phyloP scores from a whole-genome alignment of 2,329 filamentous ascomycete genomes.

The Pyrenophora teres region DNA sequence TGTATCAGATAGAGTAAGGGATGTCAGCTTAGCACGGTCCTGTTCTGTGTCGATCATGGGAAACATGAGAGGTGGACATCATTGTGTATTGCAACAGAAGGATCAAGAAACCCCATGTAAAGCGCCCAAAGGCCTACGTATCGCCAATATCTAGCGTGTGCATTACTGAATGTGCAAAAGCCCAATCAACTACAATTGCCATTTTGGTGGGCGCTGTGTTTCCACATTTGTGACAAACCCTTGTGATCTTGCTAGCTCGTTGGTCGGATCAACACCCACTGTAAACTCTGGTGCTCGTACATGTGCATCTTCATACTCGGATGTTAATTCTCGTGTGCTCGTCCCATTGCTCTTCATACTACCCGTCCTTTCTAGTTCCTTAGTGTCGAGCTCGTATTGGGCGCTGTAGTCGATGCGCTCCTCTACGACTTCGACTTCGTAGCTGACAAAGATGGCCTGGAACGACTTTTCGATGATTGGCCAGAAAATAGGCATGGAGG shows the following conservation, averaged over 20 bases:
- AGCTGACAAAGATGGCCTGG: conserved; percentile 39
- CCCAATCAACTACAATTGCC: conserved; percentile 22
- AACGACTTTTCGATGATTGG: conserved; percentile 36
- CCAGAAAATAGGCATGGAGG: conserved; percentile 46
- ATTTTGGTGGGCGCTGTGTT: conserved; percentile 27
- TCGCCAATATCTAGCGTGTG: no score
- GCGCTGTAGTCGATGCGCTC: conserved; percentile 32
- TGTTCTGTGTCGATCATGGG: no score
- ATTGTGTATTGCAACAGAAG: no score
- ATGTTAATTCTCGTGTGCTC: conserved; percentile 28
- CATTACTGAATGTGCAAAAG: no score
- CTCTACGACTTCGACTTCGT: conserved; percentile 41
- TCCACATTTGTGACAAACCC: conserved; percentile 31
- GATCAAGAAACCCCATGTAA: no score
- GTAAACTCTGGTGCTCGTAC: conserved; percentile 27
- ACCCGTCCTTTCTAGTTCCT: conserved; percentile 6
- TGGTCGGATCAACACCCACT: conserved; percentile 33
- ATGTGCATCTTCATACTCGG: conserved; percentile 12
- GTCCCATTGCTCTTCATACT: conserved; percentile 35
- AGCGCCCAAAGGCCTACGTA: no score
- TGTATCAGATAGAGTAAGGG: no score
- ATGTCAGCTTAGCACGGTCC: no score
- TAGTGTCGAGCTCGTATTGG: conserved; percentile 33
- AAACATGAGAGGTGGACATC: no score
- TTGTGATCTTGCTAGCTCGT: conserved; percentile 10